These are phyloP conservation scores for Haplographium delicatum DNA, from an alignment of 495 filamentous ascomycete species.

Conservation along the genomic window DNA sequence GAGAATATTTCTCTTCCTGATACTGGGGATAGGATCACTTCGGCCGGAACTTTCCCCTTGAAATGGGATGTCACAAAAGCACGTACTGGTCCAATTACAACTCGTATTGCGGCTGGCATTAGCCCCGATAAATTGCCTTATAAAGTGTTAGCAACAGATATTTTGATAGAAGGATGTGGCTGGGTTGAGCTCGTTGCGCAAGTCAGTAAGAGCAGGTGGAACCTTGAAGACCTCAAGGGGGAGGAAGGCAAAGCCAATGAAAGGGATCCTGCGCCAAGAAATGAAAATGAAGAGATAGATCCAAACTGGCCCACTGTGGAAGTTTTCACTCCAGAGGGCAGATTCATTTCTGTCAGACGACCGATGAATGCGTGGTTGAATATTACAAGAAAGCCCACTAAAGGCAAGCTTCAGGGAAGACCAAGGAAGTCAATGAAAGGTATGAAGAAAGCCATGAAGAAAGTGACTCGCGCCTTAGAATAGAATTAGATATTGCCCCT, in stretches of 20 bases:
- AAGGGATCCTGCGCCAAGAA: not conserved
- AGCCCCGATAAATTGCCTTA: slow-evolving; percentile 63
- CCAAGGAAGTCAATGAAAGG: slow-evolving; percentile 58
- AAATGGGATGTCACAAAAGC: slow-evolving; percentile 74
- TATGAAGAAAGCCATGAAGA: slow-evolving; percentile 46
- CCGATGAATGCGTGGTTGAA: slow-evolving; percentile 68
- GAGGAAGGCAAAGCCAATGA: slow-evolving; percentile 20
- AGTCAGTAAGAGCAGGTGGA: slow-evolving; percentile 50
- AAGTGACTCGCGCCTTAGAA: no score
- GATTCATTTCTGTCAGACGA: slow-evolving; percentile 59
- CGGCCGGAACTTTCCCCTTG: slow-evolving; percentile 70
- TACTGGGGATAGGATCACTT: slow-evolving; percentile 48
- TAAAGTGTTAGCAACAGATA: slow-evolving; percentile 68
- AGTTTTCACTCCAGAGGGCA: slow-evolving; percentile 77
- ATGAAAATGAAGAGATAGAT: slow-evolving; percentile 11
- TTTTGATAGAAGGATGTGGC: slow-evolving; percentile 84
- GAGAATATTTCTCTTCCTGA: slow-evolving; percentile 54
- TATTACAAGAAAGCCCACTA: slow-evolving; percentile 28
- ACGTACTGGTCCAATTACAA: slow-evolving; percentile 57
- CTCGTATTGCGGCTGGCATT: slow-evolving; percentile 44
- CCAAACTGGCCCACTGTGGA: slow-evolving; percentile 60
- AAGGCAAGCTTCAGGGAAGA: slow-evolving; percentile 27
- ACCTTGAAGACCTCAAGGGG: slow-evolving; percentile 21
- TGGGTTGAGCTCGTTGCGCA: slow-evolving; percentile 91
- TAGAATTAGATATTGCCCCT: no score